Conservation (phyloP, 1,139 yeast species). For the Pneumocystis jirovecii region DNA sequence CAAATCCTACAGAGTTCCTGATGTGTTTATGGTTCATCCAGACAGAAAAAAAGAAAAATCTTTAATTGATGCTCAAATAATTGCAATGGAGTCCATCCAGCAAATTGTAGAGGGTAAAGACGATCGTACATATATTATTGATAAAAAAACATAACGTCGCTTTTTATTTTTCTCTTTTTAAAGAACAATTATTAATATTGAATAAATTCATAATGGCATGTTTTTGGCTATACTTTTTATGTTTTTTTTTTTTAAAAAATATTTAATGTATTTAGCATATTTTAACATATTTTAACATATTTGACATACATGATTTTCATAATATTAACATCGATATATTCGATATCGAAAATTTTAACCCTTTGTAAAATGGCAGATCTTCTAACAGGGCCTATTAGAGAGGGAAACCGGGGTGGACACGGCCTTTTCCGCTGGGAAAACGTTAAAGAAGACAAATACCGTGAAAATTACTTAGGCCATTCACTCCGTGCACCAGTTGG, state of each 20-base stretch:
- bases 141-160: neutral
- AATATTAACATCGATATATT: no score
- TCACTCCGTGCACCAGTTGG: conserved; percentile 21
- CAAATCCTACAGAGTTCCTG: conserved; percentile 83
- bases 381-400: conserved; percentile 13
- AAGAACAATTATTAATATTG: neutral
- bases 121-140: conserved; percentile 29
- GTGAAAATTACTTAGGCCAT: conserved; percentile 20
- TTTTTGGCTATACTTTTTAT: neutral
- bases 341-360: no score
- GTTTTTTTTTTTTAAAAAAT: no score
- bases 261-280: no score
- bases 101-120: conserved; percentile 59
- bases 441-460: conserved; percentile 20
- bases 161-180: neutral
- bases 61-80: conserved; percentile 57
- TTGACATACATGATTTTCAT: no score
- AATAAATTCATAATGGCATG: neutral
- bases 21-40: conserved; percentile 61
- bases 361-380: neutral
- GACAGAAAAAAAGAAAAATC: conserved; percentile 39
- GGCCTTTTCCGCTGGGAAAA: conserved; percentile 21
- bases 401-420: conserved; percentile 21
- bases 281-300: neutral
- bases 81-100: conserved; percentile 69